phyloP scores from a whole-genome alignment of 2,329 filamentous ascomycete genomes.

The Fusarium nelsonii region DNA sequence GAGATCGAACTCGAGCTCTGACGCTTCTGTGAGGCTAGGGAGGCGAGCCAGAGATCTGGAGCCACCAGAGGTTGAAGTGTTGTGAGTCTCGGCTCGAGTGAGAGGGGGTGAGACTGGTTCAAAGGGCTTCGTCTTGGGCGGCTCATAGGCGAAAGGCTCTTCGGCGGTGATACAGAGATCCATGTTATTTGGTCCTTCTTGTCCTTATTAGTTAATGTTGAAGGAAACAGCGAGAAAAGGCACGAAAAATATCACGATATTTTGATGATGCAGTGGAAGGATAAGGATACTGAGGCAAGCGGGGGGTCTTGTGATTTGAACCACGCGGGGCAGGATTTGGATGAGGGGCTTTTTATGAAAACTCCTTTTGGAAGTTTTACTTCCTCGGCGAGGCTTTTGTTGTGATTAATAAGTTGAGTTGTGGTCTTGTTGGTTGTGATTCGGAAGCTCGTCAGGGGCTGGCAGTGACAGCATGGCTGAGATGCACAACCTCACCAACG shows the following conservation, averaged over 20 bases:
- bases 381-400: background rate
- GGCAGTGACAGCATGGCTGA: conserved; percentile 15
- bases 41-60: conserved; percentile 3
- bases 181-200: conserved; percentile 19
- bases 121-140: conserved; percentile 39
- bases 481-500: background rate
- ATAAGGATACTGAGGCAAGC: background rate
- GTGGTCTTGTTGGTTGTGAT: background rate
- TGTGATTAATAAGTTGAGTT: background rate
- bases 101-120: conserved; percentile 23
- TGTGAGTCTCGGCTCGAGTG: conserved; percentile 9
- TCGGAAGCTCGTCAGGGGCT: conserved; percentile 6
- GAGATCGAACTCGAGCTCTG: conserved; percentile 44
- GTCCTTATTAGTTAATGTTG: background rate
- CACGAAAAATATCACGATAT: background rate
- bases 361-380: background rate
- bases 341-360: background rate
- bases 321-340: background rate
- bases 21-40: background rate
- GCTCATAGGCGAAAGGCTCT: conserved; percentile 43
- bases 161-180: conserved; percentile 47
- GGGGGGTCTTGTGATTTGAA: background rate
- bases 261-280: background rate
- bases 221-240: conserved; percentile 4
- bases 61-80: conserved; percentile 13